Evolutionary conservation across 108 stramenopile species (phyloP).

Genomic region (Cyclostephanos invisitatus): DNA sequence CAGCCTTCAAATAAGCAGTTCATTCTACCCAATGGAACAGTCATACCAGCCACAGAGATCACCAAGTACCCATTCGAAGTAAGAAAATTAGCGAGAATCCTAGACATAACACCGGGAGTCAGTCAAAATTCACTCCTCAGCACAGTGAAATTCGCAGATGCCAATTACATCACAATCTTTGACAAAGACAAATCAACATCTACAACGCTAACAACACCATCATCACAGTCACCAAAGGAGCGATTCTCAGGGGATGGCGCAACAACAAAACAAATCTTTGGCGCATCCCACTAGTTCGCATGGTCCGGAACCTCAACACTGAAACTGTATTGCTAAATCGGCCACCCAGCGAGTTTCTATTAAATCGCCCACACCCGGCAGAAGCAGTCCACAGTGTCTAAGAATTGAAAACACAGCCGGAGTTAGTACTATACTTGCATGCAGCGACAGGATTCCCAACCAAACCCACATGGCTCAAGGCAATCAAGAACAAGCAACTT

Average conservation of each 20-base stretch:
- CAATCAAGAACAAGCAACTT: slow-evolving; percentile 6
- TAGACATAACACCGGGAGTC: not conserved
- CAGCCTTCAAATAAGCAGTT: not conserved
- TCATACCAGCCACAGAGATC: not conserved
- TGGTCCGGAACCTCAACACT: not conserved
- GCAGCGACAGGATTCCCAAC: slow-evolving; percentile 18
- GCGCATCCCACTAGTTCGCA: not conserved
- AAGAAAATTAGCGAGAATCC: not conserved
- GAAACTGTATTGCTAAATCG: not conserved
- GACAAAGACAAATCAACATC: not conserved
- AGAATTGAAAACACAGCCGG: not conserved
- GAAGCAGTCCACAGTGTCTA: slow-evolving; percentile 11
- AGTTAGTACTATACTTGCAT: slow-evolving; percentile 13
- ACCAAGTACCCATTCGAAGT: not conserved
- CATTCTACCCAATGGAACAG: not conserved
- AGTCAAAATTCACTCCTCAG: not conserved
- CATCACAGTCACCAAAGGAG: not conserved
- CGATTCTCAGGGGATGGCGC: not conserved
- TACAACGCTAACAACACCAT: not conserved
- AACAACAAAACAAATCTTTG: not conserved
- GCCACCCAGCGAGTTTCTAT: not conserved
- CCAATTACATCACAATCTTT: too few relatives aligned
- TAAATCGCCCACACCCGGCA: not conserved
- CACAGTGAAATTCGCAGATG: not conserved
- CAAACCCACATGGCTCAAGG: slow-evolving; percentile 13